phyloP scores from a whole-genome alignment of 2,329 filamentous ascomycete genomes.

The Alternaria hordeiaustralica region DNA sequence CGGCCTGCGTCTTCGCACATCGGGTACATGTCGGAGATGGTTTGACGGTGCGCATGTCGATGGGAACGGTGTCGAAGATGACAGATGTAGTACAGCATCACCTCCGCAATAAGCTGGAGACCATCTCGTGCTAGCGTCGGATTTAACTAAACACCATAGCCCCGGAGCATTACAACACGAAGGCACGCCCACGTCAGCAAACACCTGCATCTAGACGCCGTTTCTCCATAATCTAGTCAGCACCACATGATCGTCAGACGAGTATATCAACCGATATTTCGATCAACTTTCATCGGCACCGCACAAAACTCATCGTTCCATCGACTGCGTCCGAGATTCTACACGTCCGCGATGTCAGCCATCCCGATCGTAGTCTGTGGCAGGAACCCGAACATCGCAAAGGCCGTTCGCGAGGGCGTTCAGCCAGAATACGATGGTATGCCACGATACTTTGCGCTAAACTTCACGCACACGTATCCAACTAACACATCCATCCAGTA shows the following conservation, averaged over 20 bases:
- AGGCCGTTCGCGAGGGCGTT: slow-evolving; percentile 8
- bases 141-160: neutral
- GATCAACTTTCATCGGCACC: neutral
- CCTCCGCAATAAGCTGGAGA: neutral
- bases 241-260: neutral
- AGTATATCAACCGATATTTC: neutral
- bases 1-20: neutral
- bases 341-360: slow-evolving; percentile 8
- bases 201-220: neutral
- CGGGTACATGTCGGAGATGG: neutral
- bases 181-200: neutral
- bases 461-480: neutral
- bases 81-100: neutral
- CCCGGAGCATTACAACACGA: neutral
- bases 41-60: neutral
- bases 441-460: neutral
- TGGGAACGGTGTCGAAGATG: neutral
- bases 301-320: neutral
- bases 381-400: slow-evolving; percentile 8
- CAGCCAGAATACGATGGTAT: slow-evolving; percentile 24
- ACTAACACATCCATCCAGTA: slow-evolving; percentile 1
- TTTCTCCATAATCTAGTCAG: neutral
- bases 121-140: neutral
- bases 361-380: slow-evolving; percentile 24
- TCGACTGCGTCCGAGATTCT: neutral